Evolutionary conservation across 192 early-diverging fungal species (phyloP).

Genomic region (Pilaira anomala): DNA sequence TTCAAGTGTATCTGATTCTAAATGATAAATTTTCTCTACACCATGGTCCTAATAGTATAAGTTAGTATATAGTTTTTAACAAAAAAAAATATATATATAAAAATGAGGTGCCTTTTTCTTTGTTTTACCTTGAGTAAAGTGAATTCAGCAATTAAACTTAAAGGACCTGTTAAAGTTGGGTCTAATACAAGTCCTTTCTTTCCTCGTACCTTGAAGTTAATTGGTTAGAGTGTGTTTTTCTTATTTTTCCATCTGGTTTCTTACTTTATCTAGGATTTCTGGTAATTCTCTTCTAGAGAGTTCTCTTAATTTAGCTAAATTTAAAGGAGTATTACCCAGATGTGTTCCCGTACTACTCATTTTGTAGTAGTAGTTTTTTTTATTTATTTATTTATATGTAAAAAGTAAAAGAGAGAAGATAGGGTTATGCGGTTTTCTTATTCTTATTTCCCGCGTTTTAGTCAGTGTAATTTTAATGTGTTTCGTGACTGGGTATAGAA

Average conservation of each 20-base stretch:
- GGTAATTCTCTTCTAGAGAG: conserved; percentile 60
- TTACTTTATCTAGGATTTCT: conserved; percentile 74
- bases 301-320: conserved; percentile 58
- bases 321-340: conserved; percentile 50
- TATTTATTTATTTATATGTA: not conserved
- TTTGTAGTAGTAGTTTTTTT: too few relatives aligned
- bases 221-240: not conserved
- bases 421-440: too few relatives aligned
- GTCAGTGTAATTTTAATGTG: too few relatives aligned
- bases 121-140: conserved; percentile 67
- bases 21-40: conserved; percentile 90
- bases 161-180: conserved; percentile 72
- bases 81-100: too few relatives aligned
- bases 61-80: not conserved
- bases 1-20: conserved; percentile 61
- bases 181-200: conserved; percentile 91
- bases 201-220: conserved; percentile 67
- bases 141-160: conserved; percentile 88
- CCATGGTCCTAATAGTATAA: conserved; percentile 81
- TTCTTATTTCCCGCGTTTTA: too few relatives aligned
- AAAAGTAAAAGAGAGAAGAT: not conserved
- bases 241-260: conserved; percentile 1
- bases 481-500: too few relatives aligned
- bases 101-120: not conserved
- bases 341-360: conserved; percentile 34